Base-by-base conservation (phyloP, 163 green algal species). In the Coccomyxa subellipsoidea region DNA sequence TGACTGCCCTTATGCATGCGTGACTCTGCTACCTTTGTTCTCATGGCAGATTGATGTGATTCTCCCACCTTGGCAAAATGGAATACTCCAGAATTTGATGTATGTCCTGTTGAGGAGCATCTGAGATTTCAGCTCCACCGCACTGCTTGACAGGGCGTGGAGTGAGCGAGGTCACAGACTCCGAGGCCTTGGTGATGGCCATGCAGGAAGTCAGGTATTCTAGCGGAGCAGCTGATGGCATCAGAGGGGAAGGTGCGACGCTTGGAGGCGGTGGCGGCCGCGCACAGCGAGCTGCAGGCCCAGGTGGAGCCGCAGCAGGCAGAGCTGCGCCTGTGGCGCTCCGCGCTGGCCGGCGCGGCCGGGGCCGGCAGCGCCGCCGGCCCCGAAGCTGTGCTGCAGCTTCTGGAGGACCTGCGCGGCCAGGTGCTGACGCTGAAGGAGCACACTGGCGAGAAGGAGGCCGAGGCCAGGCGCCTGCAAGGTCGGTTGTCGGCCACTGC, bases 221-320 rank as follows among this genome's bases (percentile, higher is more conserved):
- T 91, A 69, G 81, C 86, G 8, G 88, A 92, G 69, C 79, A 89
- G 84, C 81, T 92, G 25, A 59, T 84, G 21, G 59, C 73, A 0
- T 77, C 83, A 18, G 73, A 90, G 38, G 39, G 54, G 10, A 71
- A 82, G 9, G 77, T 84, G 34, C 40, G 80, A 27, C 81, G 81
- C 25, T 66, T 82, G 0, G 83, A 90, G 75, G 54, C 82, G 79
- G 35, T 78, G 80, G 82, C 88, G 29, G 78, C 84, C 7, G 76
- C 77, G 15, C 66, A 73, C 0, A 40, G 69, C 32, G 69, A 85
- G 40, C 34, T 83, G n/a, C 69, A 87, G 34, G 72, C 69, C 5
- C 31, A 81, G 53, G n/a, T 86, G 9, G 76, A 54, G 38, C 70
- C 70, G 70, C 70, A 40, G 66, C 34, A 71, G 66, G 40, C 37